Conservation (phyloP, 345 rosid genomes). For the Pugionium dolabratum region DNA sequence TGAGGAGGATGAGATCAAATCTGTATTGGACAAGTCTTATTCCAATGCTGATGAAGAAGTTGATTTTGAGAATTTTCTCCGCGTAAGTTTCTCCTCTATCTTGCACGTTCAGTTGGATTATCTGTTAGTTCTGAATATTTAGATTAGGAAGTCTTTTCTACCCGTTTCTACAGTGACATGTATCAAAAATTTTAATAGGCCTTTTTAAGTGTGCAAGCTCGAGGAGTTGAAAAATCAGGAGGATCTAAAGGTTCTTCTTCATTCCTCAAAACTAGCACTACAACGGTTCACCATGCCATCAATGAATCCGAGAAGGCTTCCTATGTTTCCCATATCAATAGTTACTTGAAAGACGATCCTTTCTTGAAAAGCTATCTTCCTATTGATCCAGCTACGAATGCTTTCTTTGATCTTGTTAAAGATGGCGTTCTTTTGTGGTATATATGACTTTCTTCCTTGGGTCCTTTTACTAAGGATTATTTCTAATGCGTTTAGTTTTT, state of each 20-base stretch:
- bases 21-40: slow-evolving; percentile 54
- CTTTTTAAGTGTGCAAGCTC: slow-evolving; percentile 63
- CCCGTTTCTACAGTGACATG: not conserved
- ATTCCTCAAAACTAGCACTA: slow-evolving; percentile 80
- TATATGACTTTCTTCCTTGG: slow-evolving; percentile 5
- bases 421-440: slow-evolving; percentile 97
- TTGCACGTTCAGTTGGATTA: not conserved
- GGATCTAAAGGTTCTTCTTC: slow-evolving; percentile 62
- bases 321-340: slow-evolving; percentile 85
- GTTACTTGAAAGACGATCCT: slow-evolving; percentile 77
- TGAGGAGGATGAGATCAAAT: slow-evolving; percentile 66
- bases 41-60: slow-evolving; percentile 56
- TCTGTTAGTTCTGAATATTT: not conserved
- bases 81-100: slow-evolving; percentile 48
- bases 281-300: slow-evolving; percentile 85
- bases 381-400: slow-evolving; percentile 73
- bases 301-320: slow-evolving; percentile 90
- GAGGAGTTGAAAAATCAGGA: slow-evolving; percentile 55
- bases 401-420: slow-evolving; percentile 81
- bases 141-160: not conserved
- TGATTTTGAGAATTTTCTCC: slow-evolving; percentile 83
- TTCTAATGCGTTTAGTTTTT: too few species aligned
- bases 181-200: slow-evolving; percentile 47
- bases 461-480: not conserved
- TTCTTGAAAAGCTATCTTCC: slow-evolving; percentile 84